Evolutionary conservation across 495 filamentous ascomycete species (phyloP).

Genomic region (Glonium stellatum): DNA sequence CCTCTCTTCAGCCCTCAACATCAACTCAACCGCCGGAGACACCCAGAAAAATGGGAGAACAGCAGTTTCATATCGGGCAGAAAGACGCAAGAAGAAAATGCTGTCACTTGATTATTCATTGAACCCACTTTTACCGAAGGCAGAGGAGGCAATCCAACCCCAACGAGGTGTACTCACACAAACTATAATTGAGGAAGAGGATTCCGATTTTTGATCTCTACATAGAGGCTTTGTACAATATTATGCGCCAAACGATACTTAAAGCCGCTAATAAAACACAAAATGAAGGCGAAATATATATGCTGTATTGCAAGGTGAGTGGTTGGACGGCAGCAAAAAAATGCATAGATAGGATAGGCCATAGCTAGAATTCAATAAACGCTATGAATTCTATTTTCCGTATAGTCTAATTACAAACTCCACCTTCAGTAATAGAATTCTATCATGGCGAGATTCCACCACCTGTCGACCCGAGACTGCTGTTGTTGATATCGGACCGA

Average conservation of each 20-base stretch:
- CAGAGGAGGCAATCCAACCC: neutral
- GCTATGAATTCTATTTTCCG: neutral
- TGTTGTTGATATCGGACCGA: neutral
- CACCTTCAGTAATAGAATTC: no score
- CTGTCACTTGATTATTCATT: slow-evolving; percentile 2
- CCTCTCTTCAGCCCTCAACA: slow-evolving; percentile 37
- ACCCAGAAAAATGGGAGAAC: slow-evolving; percentile 9
- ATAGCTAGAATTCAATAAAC: no score
- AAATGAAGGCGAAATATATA: no score
- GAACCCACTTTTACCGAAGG: slow-evolving; percentile 5
- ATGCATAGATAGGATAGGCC: no score
- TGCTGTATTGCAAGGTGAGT: no score
- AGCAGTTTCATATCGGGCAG: slow-evolving; percentile 9
- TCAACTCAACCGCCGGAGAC: slow-evolving; percentile 13
- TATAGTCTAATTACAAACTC: neutral
- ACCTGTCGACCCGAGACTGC: neutral
- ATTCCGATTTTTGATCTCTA: slow-evolving; percentile 19
- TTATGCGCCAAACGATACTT: neutral
- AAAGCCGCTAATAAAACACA: neutral
- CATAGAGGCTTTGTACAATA: neutral
- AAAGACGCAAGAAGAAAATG: slow-evolving; percentile 10
- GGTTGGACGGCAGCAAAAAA: no score
- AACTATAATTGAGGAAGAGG: slow-evolving; percentile 34
- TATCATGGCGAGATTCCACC: neutral
- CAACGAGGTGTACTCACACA: slow-evolving; percentile 22